A percentile compares a stretch with the other conserved stretches of the same genome.
Evolutionary conservation across 129 eudicot genomes (phyloP).

Genomic region (Helianthus tuberosus): DNA sequence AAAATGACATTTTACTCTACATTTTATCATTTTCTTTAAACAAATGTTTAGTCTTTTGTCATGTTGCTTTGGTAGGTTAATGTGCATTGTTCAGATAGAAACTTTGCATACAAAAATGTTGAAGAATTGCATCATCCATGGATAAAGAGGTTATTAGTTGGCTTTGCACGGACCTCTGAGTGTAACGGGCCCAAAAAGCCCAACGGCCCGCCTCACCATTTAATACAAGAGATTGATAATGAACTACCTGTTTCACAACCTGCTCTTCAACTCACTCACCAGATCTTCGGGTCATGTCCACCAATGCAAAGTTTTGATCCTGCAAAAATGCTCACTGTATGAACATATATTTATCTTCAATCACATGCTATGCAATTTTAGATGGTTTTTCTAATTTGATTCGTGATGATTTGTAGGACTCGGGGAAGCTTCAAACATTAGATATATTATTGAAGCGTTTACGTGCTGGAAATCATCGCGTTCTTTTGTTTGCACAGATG

Average conservation of each 20-base stretch:
- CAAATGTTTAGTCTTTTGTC: not conserved
- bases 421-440: constrained; percentile 90
- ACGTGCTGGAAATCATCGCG: constrained; percentile 84
- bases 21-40: not conserved
- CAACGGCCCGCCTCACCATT: constrained; percentile 49
- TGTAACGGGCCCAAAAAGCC: constrained; percentile 81
- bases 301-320: constrained; percentile 89
- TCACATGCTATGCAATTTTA: constrained; percentile 9
- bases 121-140: constrained; percentile 87
- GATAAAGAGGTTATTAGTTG: constrained; percentile 77
- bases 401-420: constrained; percentile 49
- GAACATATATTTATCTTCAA: constrained; percentile 15
- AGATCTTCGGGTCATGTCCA: constrained; percentile 81
- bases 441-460: constrained; percentile 83
- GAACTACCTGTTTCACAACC: constrained; percentile 69
- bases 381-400: constrained; percentile 7
- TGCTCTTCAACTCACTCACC: constrained; percentile 74
- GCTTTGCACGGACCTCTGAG: constrained; percentile 88
- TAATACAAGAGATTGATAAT: constrained; percentile 78
- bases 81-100: constrained; percentile 76
- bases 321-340: constrained; percentile 81
- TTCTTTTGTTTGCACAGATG: constrained; percentile 91
- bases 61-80: constrained; percentile 51
- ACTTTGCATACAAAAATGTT: constrained; percentile 62
- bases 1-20: too few relatives aligned